phyloP scores from a whole-genome alignment of 1,284 basidiomycete species.

The Papiliotrema terrestris region DNA sequence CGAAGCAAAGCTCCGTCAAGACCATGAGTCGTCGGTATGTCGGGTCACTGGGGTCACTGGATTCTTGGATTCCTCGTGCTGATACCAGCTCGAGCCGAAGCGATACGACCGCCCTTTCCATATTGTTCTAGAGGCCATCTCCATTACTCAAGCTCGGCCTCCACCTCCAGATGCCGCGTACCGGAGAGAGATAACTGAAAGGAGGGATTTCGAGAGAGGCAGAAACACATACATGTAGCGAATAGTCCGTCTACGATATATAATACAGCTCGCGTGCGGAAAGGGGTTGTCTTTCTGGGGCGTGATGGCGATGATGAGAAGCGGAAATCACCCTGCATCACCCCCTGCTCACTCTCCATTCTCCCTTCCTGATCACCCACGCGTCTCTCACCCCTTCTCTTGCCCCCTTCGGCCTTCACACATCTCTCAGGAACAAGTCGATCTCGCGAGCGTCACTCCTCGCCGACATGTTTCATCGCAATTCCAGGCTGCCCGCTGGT shows the following conservation, averaged over 20 bases:
- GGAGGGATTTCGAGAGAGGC: neutral
- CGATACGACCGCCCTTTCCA: constrained; percentile 14
- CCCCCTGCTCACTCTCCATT: neutral
- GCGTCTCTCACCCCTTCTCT: too few species aligned
- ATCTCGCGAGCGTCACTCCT: constrained; percentile 37
- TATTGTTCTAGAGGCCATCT: constrained; percentile 28
- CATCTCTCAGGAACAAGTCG: too few species aligned
- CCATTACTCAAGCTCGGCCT: constrained; percentile 16
- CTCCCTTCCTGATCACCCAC: too few species aligned
- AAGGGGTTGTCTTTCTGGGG: neutral
- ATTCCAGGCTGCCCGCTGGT: constrained; percentile 5
- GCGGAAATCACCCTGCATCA: neutral
- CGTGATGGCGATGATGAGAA: neutral
- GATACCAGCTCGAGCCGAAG: constrained; percentile 2
- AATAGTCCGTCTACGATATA: neutral
- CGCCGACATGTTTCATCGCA: constrained; percentile 73
- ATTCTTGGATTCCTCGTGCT: neutral
- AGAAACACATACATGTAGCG: neutral
- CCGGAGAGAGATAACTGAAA: neutral
- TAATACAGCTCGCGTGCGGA: neutral
- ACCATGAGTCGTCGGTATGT: neutral
- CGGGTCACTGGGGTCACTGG: neutral
- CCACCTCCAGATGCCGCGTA: constrained; percentile 11
- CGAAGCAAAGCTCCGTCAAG: neutral
- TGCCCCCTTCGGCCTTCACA: too few species aligned